Conservation (phyloP, 2,329 filamentous ascomycete species). For the Mycosphaerella arachidis region DNA sequence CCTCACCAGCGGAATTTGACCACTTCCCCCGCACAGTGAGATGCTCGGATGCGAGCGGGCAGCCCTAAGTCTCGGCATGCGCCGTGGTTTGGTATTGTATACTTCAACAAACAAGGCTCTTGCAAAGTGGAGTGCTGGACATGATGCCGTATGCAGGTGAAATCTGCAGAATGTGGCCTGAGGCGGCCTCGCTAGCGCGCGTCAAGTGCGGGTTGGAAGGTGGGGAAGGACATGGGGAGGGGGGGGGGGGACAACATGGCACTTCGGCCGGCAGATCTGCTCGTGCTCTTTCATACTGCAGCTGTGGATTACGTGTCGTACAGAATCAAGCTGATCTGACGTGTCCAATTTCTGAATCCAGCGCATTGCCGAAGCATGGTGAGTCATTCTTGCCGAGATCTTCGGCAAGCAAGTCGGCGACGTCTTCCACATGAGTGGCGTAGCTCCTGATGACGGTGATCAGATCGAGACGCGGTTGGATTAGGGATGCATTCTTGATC, state of each 20-base stretch:
- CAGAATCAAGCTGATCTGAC: neutral
- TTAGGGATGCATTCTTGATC: constrained; percentile 31
- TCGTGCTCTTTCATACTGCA: neutral
- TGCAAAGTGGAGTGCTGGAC: neutral
- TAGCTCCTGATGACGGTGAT: constrained; percentile 33
- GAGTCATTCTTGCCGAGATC: constrained; percentile 32
- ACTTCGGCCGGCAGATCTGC: neutral
- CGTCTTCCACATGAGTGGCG: constrained; percentile 38
- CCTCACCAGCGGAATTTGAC: neutral
- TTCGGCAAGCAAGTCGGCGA: constrained; percentile 41
- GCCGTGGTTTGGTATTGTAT: neutral
- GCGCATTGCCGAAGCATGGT: neutral
- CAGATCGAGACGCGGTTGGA: constrained; percentile 29
- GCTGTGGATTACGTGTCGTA: neutral
- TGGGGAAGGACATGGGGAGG: neutral
- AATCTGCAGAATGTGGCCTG: neutral
- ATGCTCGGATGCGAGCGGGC: constrained; percentile 1
- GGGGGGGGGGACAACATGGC: neutral
- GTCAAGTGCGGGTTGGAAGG: neutral
- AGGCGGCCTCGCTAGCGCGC: neutral
- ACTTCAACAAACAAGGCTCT: neutral
- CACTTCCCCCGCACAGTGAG: neutral
- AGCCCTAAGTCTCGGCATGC: constrained; percentile 1
- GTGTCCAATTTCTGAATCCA: neutral
- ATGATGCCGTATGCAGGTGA: neutral